Evolutionary conservation across 2,329 filamentous ascomycete genomes (phyloP), one percentile per base, ranked within the genome.

Genomic region (Magnaporthiopsis incrustans): DNA sequence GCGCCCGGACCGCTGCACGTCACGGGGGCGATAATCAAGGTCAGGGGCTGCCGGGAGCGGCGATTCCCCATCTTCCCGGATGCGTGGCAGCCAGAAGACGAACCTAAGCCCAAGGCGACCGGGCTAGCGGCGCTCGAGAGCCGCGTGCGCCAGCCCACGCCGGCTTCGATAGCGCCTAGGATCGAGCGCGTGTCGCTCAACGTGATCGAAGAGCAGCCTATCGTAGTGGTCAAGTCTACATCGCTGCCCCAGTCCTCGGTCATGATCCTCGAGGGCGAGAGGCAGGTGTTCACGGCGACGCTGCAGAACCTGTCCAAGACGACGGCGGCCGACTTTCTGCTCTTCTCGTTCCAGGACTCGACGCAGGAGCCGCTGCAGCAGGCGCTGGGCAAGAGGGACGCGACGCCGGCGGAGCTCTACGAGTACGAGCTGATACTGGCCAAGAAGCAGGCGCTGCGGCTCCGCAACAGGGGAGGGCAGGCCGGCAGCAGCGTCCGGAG

Each of bases 191-290:
- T 93, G 60, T 80, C 81, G 30, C 81, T 96, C 57, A 91, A 85
- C 63, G 91, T 96, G 30, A 92, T 97, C 65, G 82, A 87, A 3
- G 81, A 86, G 59, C 92, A 97, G 73, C 95, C 95, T 7, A 77
- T 91, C 4, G 78, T 98, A 4, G 78, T 87, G 3, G 82, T 97
- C 26, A 89, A 90, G 71, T 88, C 88, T 10, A 89, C 89, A 4
- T 91, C 89, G 15, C 81, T 97, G 1, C 85, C 89, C 0, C 93
- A 97, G 71, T 91, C 90, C 27, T 90, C 92, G 12, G 79, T 97
- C 50, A 97, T 97, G 92, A 83, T 99, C 14, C 81, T 99, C 7
- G 94, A 98, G 77, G 95, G 95, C 58, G 94, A 99, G 75, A 85
- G 84, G 27, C 88, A 87, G 69, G 79, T 80, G 0, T 96, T 98